phyloP scores from a whole-genome alignment of 768 basidiomycete genomes.

The Stropharia rugosoannulata region DNA sequence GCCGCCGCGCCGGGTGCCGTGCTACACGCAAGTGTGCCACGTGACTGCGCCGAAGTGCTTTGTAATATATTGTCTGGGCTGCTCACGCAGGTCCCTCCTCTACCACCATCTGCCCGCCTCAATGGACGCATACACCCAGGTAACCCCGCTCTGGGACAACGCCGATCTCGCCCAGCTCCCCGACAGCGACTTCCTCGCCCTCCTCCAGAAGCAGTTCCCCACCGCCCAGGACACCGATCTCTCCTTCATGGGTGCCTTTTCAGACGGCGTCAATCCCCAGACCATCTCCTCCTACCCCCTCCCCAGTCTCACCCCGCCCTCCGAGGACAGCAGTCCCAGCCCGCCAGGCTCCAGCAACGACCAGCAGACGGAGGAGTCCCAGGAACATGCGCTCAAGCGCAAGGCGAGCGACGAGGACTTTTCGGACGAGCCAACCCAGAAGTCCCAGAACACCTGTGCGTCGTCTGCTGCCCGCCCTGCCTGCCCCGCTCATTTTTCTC shows the following conservation, averaged over 20 bases:
- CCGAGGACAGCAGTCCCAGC: conserved; percentile 80
- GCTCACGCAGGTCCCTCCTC: not conserved
- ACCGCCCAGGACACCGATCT: conserved; percentile 14
- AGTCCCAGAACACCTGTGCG: conserved; percentile 65
- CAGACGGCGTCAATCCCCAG: conserved; percentile 59
- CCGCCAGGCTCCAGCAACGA: conserved; percentile 53
- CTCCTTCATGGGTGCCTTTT: conserved; percentile 22
- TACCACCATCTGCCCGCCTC: conserved; percentile 11
- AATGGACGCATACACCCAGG: conserved; percentile 52
- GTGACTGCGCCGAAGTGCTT: conserved; percentile 13
- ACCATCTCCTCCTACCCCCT: conserved; percentile 49
- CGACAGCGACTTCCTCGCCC: conserved; percentile 75
- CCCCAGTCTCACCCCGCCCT: conserved; percentile 57
- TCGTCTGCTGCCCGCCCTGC: conserved; percentile 1
- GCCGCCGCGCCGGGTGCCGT: not conserved
- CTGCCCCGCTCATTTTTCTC: not conserved
- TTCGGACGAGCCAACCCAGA: conserved; percentile 64
- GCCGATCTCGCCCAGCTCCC: conserved; percentile 61
- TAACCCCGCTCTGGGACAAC: conserved; percentile 64
- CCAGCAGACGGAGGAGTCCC: conserved; percentile 33
- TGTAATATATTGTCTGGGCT: conserved; percentile 14
- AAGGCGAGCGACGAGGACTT: conserved; percentile 71
- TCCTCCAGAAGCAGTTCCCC: conserved; percentile 76
- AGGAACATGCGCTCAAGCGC: conserved; percentile 63
- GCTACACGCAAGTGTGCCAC: conserved; percentile 9